Base-by-base conservation (phyloP, 2,329 filamentous ascomycete genomes). In the Claviceps arundinis region DNA sequence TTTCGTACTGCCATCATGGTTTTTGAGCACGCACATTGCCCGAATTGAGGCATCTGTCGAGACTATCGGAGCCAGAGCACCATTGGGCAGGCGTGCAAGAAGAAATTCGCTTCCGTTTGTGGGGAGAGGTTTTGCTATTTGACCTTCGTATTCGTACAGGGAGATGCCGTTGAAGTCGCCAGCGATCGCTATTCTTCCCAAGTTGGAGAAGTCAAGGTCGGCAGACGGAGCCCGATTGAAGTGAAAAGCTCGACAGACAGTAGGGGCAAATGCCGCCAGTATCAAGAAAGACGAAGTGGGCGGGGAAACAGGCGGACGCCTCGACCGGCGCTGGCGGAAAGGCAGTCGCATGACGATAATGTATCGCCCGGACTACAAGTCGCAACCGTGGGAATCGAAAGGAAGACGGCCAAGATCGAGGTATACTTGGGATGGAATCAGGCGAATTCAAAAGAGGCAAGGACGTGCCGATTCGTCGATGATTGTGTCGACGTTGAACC, bases 141-240 rank as follows among this genome's bases (percentile, higher is more conserved):
- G 91, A 56, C 85, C 87, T 61, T 85, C 75, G 62, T 83, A 97
- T 64, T 90, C 75, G 71, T 93, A 97, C 41, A 96, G 73, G 13
- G 93, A 96, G 61, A 97, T 86, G 51, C 89, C 88, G 62, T 87
- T 82, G 65, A 95, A 98, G 68, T 96, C 84, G 60, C 93, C 93
- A 1, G 82, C 85, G 54, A 98, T 76, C 51, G 87, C 89, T 58
- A 96, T 83, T 60, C 86, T 81, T 53, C 93, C 93, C 38, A 98
- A 73, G 53, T 82, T 73, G 30, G 77, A 79, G 54, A 95, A 77
- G 64, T 95, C 86, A 64, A 98, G 79, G 61, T 90, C 82, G 52
- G 86, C 73, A 14, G 80, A 72, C 3, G 87, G 81, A 41, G 81
- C 76, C 14, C 79, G 66, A 46, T 73, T 78, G 65, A 87, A 84